Conservation (phyloP, 2,329 filamentous ascomycete genomes). For the Cladosporium sp. region DNA sequence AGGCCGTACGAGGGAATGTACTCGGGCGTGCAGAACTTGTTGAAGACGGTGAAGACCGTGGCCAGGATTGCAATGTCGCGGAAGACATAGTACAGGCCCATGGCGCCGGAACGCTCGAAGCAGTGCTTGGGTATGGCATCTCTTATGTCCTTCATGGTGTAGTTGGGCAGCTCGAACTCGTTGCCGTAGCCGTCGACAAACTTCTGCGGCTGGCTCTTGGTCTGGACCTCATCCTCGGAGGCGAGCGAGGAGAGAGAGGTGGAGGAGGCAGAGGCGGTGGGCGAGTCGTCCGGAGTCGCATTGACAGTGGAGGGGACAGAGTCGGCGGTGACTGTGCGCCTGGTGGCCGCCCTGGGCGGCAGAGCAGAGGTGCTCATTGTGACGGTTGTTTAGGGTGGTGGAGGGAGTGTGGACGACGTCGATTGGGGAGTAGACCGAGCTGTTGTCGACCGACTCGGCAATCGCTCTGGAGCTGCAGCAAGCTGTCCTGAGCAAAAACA, state of each 20-base stretch:
- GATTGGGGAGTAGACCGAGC: background rate
- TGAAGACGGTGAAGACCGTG: slow-evolving; percentile 76
- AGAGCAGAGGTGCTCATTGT: slow-evolving; percentile 49
- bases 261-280: slow-evolving; percentile 64
- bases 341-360: slow-evolving; percentile 40
- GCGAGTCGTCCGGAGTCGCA: slow-evolving; percentile 55
- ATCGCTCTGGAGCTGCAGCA: background rate
- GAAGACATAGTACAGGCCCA: slow-evolving; percentile 73
- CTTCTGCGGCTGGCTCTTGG: slow-evolving; percentile 49
- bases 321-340: slow-evolving; percentile 44
- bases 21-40: slow-evolving; percentile 85
- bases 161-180: slow-evolving; percentile 87
- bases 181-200: slow-evolving; percentile 92
- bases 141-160: slow-evolving; percentile 94
- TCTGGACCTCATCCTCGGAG: slow-evolving; percentile 54
- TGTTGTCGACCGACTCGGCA: background rate
- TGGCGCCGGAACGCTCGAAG: slow-evolving; percentile 76
- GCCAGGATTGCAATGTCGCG: slow-evolving; percentile 70
- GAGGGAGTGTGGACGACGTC: background rate
- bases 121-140: slow-evolving; percentile 98
- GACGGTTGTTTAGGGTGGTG: slow-evolving; percentile 6
- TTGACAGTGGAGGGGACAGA: slow-evolving; percentile 47
- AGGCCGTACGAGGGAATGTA: slow-evolving; percentile 63
- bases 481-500: background rate
- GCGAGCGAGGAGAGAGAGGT: slow-evolving; percentile 89